Percentiles rank a stretch among this genome's conserved stretches.
Evolutionary conservation across 306 rosid species (phyloP).

Genomic region (Vachellia collinsii): DNA sequence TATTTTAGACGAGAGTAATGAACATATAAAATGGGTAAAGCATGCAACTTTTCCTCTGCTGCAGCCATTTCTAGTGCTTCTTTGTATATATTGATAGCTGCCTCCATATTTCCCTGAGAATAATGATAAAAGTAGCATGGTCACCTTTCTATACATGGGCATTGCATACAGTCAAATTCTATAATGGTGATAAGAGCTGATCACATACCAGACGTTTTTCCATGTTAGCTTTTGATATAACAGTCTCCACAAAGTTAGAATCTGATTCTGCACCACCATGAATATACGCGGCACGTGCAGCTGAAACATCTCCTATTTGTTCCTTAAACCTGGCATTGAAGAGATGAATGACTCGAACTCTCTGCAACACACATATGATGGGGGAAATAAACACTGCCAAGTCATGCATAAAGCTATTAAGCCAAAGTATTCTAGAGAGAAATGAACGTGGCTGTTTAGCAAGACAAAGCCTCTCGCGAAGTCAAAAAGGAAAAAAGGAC

Average conservation of each 20-base stretch:
- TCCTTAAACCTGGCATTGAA: slow-evolving; percentile 91
- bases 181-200: slow-evolving; percentile 29
- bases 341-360: slow-evolving; percentile 72
- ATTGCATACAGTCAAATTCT: slow-evolving; percentile 27
- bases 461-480: slow-evolving; percentile 23
- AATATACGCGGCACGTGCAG: slow-evolving; percentile 70
- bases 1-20: slow-evolving; percentile 72
- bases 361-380: slow-evolving; percentile 71
- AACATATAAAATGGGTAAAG: slow-evolving; percentile 67
- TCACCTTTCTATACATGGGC: slow-evolving; percentile 30
- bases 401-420: slow-evolving; percentile 58
- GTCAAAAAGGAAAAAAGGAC: slow-evolving; percentile 18
- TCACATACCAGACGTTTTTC: slow-evolving; percentile 84
- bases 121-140: slow-evolving; percentile 28
- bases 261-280: slow-evolving; percentile 58
- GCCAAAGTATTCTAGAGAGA: slow-evolving; percentile 52
- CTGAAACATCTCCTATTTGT: slow-evolving; percentile 70
- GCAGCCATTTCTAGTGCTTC: slow-evolving; percentile 75
- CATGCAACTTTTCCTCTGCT: slow-evolving; percentile 49
- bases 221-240: slow-evolving; percentile 79
- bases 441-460: slow-evolving; percentile 40
- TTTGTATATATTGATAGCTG: slow-evolving; percentile 66
- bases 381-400: slow-evolving; percentile 50
- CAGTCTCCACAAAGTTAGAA: slow-evolving; percentile 65
- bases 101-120: slow-evolving; percentile 75